Evolutionary conservation across 2,329 filamentous ascomycete genomes (phyloP).

Genomic region (Ceratocystiopsis minuta): DNA sequence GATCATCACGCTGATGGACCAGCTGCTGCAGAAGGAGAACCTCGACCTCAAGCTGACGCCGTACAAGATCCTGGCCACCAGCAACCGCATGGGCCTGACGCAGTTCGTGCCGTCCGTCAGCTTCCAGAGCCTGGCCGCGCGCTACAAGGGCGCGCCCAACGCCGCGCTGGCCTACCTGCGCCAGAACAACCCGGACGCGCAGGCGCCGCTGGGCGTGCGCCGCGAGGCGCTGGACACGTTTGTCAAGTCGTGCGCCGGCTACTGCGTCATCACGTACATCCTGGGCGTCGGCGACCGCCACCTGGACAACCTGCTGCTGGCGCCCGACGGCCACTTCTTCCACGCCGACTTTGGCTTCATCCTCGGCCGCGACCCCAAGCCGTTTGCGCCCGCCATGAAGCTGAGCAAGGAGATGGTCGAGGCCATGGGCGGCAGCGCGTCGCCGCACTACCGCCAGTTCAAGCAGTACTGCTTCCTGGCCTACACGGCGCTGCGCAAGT

Average conservation of each 20-base stretch:
- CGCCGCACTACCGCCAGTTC: constrained; percentile 71
- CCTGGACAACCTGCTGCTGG: constrained; percentile 81
- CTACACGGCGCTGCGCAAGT: constrained; percentile 80
- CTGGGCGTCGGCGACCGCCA: constrained; percentile 92
- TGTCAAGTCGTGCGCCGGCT: constrained; percentile 87
- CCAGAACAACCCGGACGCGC: constrained; percentile 74
- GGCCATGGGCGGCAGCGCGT: constrained; percentile 77
- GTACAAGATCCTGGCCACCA: constrained; percentile 90
- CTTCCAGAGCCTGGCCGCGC: constrained; percentile 65
- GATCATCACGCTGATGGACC: constrained; percentile 96
- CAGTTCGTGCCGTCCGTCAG: constrained; percentile 83
- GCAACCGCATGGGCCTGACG: constrained; percentile 71
- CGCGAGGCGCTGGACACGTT: constrained; percentile 92
- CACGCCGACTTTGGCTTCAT: constrained; percentile 98
- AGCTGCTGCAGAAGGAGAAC: constrained; percentile 86
- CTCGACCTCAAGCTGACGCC: constrained; percentile 87
- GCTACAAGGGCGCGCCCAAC: constrained; percentile 48
- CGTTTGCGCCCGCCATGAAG: constrained; percentile 94
- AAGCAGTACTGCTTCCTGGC: constrained; percentile 93
- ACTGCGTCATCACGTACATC: constrained; percentile 97
- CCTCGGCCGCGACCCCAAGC: constrained; percentile 88
- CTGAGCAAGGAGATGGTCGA: constrained; percentile 97
- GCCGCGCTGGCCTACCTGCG: constrained; percentile 68
- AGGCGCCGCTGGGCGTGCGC: constrained; percentile 65
- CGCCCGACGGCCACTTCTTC: constrained; percentile 88